Evolutionary conservation across 805 yeast genomes (phyloP), one percentile per base, ranked within the genome.

Genomic region (Jamesozyma rosinii): DNA sequence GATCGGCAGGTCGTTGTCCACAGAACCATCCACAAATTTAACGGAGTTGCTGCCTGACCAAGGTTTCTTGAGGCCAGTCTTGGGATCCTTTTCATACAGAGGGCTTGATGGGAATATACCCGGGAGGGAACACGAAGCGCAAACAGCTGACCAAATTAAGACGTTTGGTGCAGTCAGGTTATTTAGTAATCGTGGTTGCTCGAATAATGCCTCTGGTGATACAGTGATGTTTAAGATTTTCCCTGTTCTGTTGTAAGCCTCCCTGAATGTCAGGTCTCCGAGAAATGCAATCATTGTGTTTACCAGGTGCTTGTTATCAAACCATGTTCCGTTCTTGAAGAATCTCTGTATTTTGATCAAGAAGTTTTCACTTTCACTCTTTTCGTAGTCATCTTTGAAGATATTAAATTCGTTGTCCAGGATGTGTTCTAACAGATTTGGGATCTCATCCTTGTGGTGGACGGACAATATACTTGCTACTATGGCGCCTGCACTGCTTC

Each of bases 401-500:
- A 77, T 74, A 44, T 67, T 62, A 45, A 75, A 72, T 14, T 68
- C 69, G 21, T 54, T 58, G 15, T 62, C 64, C 29, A 70, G 53
- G 13, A 72, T 65, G 17, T 62, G 51, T 27, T 64, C 70, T 43
- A 89, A 63, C 17, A 84, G 58, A 2, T 64, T 72, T n/a, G 68
- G 57, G 1, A 79, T 69, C 61, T 88, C 97, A 24, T 77, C 82
- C 43, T 81, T 79, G n/a, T 81, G 73, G 55, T 82, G 85, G 10
- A 83, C 79, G 55, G 95, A 85, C 36, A 90, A 67, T n/a, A 90
- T 76, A 37, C 94, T 75, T 10, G 97, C 96, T 39, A 90, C 79
- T 40, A 90, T 88, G 0, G 95, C 87, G 15, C 98, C 98, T 0
- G 96, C 95, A 17, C 95, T 84, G 14, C 95, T 82, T 1, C 98